These are phyloP conservation scores for Metschnikowia henanensis DNA, from an alignment of 805 yeast genomes.

Conservation along the genomic window DNA sequence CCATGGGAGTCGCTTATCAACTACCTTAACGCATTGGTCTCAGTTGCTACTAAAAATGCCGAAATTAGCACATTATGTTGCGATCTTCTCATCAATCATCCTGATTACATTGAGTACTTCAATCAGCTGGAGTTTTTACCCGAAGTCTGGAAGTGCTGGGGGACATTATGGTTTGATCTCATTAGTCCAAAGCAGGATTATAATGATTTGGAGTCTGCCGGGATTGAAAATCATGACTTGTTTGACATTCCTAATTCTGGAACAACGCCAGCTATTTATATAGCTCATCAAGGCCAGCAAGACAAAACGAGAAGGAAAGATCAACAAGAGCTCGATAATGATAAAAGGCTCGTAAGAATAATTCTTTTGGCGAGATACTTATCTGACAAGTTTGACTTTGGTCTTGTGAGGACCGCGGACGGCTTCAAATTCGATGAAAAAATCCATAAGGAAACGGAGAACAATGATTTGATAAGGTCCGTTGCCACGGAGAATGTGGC, in stretches of 20 bases:
- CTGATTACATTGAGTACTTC: constrained; percentile 48
- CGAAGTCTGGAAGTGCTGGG: constrained; percentile 87
- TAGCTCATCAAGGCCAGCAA: constrained; percentile 28
- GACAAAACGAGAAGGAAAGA: constrained; percentile 19
- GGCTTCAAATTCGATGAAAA: constrained; percentile 44
- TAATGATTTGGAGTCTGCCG: constrained; percentile 49
- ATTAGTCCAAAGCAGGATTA: constrained; percentile 55
- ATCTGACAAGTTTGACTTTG: constrained; percentile 54
- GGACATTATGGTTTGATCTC: constrained; percentile 75
- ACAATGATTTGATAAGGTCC: constrained; percentile 23
- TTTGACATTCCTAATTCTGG: constrained; percentile 73
- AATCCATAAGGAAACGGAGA: constrained; percentile 24
- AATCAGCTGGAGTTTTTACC: constrained; percentile 62
- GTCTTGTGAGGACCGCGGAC: constrained; percentile 47
- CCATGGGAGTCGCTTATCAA: constrained; percentile 71
- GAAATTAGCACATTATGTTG: constrained; percentile 25
- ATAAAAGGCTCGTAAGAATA: constrained; percentile 52
- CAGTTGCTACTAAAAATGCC: constrained; percentile 27
- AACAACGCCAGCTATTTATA: constrained; percentile 32
- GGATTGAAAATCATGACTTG: constrained; percentile 51
- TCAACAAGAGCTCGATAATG: constrained; percentile 42
- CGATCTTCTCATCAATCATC: constrained; percentile 24
- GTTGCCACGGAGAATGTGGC: constrained; percentile 21
- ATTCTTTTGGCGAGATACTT: constrained; percentile 50
- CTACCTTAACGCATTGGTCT: constrained; percentile 59